Evolutionary conservation across 2,329 filamentous ascomycete genomes (phyloP).

Genomic region (Talaromyces sp.): DNA sequence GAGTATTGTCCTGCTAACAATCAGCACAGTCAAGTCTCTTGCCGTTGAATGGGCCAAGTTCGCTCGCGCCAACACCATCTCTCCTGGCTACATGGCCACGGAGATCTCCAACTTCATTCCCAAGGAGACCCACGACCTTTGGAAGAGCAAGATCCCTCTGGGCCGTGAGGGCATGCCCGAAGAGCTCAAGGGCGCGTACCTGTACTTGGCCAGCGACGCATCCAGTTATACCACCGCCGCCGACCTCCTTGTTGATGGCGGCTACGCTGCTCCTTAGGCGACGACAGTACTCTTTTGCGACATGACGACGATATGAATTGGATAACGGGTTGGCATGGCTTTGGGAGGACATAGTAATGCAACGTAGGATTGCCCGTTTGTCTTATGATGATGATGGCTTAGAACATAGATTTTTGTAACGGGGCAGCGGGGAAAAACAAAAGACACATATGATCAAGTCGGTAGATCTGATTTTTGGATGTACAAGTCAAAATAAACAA

Average conservation of each 20-base stretch:
- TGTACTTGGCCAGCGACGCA: conserved; percentile 43
- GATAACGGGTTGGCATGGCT: background rate
- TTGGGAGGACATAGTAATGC: background rate
- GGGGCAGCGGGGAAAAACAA: background rate
- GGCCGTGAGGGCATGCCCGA: conserved; percentile 64
- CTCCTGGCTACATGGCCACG: conserved; percentile 69
- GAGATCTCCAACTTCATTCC: conserved; percentile 64
- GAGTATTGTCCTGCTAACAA: conserved; percentile 10
- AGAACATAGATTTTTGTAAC: conserved; percentile 1
- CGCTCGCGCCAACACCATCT: conserved; percentile 65
- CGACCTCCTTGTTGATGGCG: conserved; percentile 44
- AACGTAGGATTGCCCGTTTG: background rate
- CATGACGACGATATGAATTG: background rate
- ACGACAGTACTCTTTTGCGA: background rate
- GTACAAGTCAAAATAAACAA: background rate
- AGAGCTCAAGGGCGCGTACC: conserved; percentile 70
- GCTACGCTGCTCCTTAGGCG: conserved; percentile 31
- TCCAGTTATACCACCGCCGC: conserved; percentile 46
- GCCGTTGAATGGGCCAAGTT: conserved; percentile 74
- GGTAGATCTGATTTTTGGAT: background rate
- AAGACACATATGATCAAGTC: background rate
- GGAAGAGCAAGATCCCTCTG: conserved; percentile 76
- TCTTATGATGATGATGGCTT: conserved; percentile 1
- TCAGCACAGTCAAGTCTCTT: conserved; percentile 54
- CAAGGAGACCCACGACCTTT: conserved; percentile 62